These are phyloP conservation scores for Vigna nakashimae DNA, from an alignment of 306 rosid species.

Conservation along the genomic window DNA sequence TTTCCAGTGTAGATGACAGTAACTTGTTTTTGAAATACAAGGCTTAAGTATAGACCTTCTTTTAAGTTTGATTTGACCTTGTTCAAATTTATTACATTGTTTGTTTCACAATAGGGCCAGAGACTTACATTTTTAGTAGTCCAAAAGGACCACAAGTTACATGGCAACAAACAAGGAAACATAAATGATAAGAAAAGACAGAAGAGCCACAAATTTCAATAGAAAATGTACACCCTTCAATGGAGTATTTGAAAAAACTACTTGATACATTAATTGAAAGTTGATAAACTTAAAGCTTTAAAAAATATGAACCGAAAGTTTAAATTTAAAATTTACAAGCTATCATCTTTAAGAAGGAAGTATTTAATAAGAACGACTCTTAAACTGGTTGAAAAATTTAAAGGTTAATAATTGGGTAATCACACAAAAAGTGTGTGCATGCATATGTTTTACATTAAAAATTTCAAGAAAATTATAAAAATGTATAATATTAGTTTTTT, in stretches of 20 bases:
- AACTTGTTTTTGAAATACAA: no score
- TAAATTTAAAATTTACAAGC: background rate
- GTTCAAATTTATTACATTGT: no score
- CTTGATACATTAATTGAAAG: background rate
- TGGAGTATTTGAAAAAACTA: background rate
- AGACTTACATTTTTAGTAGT: no score
- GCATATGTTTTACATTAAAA: no score
- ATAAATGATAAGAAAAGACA: background rate
- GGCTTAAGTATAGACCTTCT: background rate
- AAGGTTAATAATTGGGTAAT: background rate
- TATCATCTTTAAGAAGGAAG: no score
- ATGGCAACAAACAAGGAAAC: no score
- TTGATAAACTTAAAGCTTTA: background rate
- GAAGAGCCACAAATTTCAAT: background rate
- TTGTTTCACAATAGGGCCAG: no score
- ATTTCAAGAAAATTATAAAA: no score
- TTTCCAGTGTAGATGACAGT: no score
- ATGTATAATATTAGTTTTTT: background rate
- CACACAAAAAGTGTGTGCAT: background rate
- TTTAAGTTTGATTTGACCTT: background rate
- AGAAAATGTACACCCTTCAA: background rate
- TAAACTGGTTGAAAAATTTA: background rate
- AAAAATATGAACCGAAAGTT: background rate
- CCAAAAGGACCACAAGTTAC: no score
- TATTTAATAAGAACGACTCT: background rate